phyloP scores from a whole-genome alignment of 2,329 filamentous ascomycete genomes.

The Botrytis byssoidea region DNA sequence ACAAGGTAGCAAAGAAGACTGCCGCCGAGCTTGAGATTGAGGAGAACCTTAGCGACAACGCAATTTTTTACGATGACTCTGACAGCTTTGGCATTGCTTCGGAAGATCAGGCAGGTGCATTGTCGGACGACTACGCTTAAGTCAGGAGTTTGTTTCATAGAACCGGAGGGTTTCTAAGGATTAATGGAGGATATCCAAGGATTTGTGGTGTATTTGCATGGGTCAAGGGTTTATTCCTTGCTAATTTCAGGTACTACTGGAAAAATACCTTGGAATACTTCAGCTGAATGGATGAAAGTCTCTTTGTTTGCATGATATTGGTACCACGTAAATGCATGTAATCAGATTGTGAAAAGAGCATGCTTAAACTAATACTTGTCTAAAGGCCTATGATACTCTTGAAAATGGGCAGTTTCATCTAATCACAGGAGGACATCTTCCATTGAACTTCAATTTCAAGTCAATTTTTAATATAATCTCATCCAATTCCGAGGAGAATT shows the following conservation, averaged over 20 bases:
- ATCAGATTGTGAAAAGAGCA: neutral
- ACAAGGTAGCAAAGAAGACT: neutral
- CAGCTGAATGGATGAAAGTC: neutral
- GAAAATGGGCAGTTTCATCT: neutral
- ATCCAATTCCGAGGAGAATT: neutral
- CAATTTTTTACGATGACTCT: rapidly evolving
- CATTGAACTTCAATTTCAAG: neutral
- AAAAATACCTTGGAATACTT: neutral
- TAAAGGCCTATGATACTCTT: neutral
- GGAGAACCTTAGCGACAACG: neutral
- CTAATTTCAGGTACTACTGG: no score
- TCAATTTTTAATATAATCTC: neutral
- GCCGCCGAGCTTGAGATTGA: neutral
- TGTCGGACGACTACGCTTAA: neutral
- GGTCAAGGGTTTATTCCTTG: neutral
- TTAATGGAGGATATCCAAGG: neutral
- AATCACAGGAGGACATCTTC: neutral
- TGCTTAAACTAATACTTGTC: neutral
- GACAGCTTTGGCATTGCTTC: rapidly evolving
- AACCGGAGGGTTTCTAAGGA: rapidly evolving
- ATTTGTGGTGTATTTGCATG: neutral
- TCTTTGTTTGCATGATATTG: neutral
- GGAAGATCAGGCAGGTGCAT: rapidly evolving
- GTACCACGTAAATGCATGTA: neutral
- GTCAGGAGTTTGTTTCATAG: neutral